phyloP scores from a whole-genome alignment of 179 eudicot genomes.

The Kewa caespitosa region DNA sequence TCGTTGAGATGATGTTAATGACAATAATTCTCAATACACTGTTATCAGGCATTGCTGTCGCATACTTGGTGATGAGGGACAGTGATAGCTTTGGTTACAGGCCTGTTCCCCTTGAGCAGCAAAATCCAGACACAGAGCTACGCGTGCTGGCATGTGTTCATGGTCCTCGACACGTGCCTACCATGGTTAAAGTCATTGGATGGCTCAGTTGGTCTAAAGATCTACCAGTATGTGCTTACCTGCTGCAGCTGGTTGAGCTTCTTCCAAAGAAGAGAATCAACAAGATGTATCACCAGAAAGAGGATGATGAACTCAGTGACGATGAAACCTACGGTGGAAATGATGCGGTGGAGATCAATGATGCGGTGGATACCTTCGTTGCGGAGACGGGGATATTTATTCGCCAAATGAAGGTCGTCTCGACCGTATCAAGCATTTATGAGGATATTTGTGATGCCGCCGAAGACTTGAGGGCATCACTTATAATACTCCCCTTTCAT shows the following conservation, averaged over 20 bases:
- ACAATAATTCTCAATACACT: conserved; percentile 60
- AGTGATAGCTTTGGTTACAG: conserved; percentile 44
- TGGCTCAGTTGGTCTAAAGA: conserved; percentile 56
- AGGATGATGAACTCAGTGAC: conserved; percentile 83
- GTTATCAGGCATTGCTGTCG: conserved; percentile 54
- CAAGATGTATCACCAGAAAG: conserved; percentile 69
- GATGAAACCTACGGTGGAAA: conserved; percentile 87
- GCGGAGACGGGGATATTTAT: conserved; percentile 57
- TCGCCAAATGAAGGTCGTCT: conserved; percentile 61
- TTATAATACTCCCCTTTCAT: conserved; percentile 79
- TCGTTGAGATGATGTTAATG: conserved; percentile 54
- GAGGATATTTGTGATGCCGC: conserved; percentile 71
- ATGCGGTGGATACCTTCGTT: conserved; percentile 58
- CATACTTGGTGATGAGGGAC: conserved; percentile 51
- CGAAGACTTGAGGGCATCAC: conserved; percentile 67
- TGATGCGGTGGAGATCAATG: conserved; percentile 75
- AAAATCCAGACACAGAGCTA: conserved; percentile 69
- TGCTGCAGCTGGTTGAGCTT: conserved; percentile 80
- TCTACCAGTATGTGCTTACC: conserved; percentile 66
- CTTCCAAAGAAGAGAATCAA: conserved; percentile 53
- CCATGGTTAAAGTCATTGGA: conserved; percentile 67
- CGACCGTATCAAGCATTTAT: conserved; percentile 51
- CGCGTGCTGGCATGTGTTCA: conserved; percentile 79
- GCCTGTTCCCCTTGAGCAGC: conserved; percentile 62
- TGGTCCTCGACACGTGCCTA: conserved; percentile 71